Evolutionary conservation across 768 basidiomycete species (phyloP).

Genomic region (Rhizopogon rudus): DNA sequence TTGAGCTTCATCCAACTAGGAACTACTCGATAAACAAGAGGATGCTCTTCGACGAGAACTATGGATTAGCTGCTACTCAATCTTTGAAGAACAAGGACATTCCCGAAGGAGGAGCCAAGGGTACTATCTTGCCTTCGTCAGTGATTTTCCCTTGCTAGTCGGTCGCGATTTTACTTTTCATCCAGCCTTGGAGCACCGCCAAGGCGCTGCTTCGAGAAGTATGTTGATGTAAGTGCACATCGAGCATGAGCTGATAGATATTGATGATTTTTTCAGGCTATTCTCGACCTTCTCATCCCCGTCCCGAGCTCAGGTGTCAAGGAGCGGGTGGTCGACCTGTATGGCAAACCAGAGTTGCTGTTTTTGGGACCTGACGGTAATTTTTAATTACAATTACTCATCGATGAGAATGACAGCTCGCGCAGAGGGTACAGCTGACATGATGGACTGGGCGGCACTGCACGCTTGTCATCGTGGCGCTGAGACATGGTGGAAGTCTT

Average conservation of each 20-base stretch:
- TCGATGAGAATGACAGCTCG: slow-evolving; percentile 3
- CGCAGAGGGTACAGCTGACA: slow-evolving; percentile 92
- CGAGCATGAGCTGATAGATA: slow-evolving; percentile 4
- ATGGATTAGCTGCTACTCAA: slow-evolving; percentile 90
- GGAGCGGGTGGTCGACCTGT: slow-evolving; percentile 84
- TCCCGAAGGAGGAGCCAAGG: slow-evolving; percentile 96
- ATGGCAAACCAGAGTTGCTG: slow-evolving; percentile 85
- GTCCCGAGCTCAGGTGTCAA: slow-evolving; percentile 97
- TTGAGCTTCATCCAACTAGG: slow-evolving; percentile 30
- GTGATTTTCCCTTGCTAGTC: slow-evolving; percentile 20
- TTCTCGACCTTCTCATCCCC: slow-evolving; percentile 94
- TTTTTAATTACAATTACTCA: slow-evolving; percentile 11
- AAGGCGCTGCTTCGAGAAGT: slow-evolving; percentile 94
- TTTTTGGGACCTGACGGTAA: slow-evolving; percentile 93
- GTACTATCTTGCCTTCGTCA: slow-evolving; percentile 89
- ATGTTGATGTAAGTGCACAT: slow-evolving; percentile 71
- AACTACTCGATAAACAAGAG: slow-evolving; percentile 96
- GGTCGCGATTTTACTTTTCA: neutral
- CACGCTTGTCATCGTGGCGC: slow-evolving; percentile 89
- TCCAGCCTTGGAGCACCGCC: slow-evolving; percentile 76
- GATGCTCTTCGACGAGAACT: slow-evolving; percentile 96
- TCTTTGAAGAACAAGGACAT: slow-evolving; percentile 98
- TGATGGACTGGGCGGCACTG: slow-evolving; percentile 99
- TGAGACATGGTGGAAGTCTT: slow-evolving; percentile 97
- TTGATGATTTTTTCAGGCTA: slow-evolving; percentile 41